Base-by-base conservation (phyloP, 768 basidiomycete genomes). In the Phaeolepiota aurea region DNA sequence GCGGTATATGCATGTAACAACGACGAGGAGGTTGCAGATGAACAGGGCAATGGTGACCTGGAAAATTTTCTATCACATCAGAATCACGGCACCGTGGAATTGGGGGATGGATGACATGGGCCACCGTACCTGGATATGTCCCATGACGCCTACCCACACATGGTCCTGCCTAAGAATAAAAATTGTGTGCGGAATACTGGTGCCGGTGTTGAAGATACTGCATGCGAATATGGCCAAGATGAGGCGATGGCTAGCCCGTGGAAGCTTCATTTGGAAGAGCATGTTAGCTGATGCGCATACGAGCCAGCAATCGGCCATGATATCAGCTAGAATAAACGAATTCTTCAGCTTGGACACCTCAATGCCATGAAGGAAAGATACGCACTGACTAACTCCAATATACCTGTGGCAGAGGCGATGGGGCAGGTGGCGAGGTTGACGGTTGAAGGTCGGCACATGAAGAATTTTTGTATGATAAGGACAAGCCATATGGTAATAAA, bases 11-110 rank as follows among this genome's bases (percentile, higher is more conserved):
- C 47, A 53, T 10, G 53, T 58, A 3, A 50, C 53, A 7, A 54
- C 42, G 31, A 55, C 54, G n/a, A 58, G 50, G 12, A 58, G 43
- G 34, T 58, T 55, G 41, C 50, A 54, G 3, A 51, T 43, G 10
- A 49, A 40, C 10, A 43, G 44, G 23, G 48, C 34, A 47, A 53
- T 15, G 5, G 19, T 21, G 25, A 19, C 18, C 9, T 20, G 12
- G 10, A 41, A n/a, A 35, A 14, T 15, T 14, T 35, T 9, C 12
- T n/a, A n/a, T n/a, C n/a, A n/a, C n/a, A n/a, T n/a, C n/a, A 42
- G 44, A 25, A 47, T 28, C 49, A 52, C 9, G 4, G 15, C 15
- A 33, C 20, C 16, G 4, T 15, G 13, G 11, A 41, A 34, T 19
- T 5, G 13, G n/a, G 15, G 31, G 16, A 20, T 16, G 3, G 15